phyloP scores from a whole-genome alignment of 345 rosid genomes.

The Hibiscus tridactylites region DNA sequence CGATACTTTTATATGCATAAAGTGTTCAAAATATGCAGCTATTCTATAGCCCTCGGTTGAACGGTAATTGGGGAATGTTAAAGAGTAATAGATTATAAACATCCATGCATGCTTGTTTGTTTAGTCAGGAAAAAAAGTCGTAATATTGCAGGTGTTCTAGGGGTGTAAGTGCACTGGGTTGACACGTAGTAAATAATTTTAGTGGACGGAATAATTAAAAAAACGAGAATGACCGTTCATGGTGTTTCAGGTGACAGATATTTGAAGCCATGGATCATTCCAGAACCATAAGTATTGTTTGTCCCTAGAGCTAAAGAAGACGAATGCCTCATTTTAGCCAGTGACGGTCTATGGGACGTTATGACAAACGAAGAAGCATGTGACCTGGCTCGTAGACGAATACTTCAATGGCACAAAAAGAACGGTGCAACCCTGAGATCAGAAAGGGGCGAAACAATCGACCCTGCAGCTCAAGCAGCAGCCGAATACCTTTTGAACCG shows the following conservation, averaged over 20 bases:
- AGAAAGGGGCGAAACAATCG: slow-evolving; percentile 42
- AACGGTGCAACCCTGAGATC: slow-evolving; percentile 35
- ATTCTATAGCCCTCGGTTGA: not conserved
- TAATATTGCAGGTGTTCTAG: not conserved
- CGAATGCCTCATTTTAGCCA: slow-evolving; percentile 76
- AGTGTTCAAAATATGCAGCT: not conserved
- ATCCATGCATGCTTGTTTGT: not conserved
- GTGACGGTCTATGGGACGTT: slow-evolving; percentile 98
- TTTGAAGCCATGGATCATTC: slow-evolving; percentile 91
- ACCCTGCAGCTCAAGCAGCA: slow-evolving; percentile 89
- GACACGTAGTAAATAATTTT: not conserved
- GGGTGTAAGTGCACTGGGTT: too few relatives aligned
- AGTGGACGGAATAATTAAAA: not conserved
- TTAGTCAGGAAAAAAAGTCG: too few relatives aligned
- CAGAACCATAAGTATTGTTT: slow-evolving; percentile 82
- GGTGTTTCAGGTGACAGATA: slow-evolving; percentile 73
- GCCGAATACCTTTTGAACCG: slow-evolving; percentile 72
- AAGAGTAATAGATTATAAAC: not conserved
- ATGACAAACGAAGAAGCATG: slow-evolving; percentile 87
- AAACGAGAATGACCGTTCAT: not conserved
- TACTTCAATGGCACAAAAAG: slow-evolving; percentile 84
- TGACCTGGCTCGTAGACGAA: slow-evolving; percentile 71
- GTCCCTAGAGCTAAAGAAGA: slow-evolving; percentile 81
- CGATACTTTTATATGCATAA: not conserved
- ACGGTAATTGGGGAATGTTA: not conserved